A percentile compares a stretch with the other conserved stretches of the same genome.
Conservation (phyloP, 768 basidiomycete genomes). For the Termitomyces sp. region DNA sequence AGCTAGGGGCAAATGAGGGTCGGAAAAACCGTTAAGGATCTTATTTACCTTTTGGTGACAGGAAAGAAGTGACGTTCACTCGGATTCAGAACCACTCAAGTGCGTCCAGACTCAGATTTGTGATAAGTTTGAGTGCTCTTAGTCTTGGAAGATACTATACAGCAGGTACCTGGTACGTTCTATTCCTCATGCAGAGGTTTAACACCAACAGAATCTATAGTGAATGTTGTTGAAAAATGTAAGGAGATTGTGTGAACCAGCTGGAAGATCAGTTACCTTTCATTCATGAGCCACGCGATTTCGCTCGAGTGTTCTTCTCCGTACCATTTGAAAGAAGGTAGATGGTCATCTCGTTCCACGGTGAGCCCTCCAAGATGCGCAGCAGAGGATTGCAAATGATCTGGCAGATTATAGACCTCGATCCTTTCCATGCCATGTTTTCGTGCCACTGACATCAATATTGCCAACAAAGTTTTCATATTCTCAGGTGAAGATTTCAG, state of each 20-base stretch:
- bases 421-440: slow-evolving; percentile 32
- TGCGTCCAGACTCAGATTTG: neutral
- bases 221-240: too few species aligned
- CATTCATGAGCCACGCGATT: slow-evolving; percentile 46
- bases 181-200: neutral
- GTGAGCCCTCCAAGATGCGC: slow-evolving; percentile 28
- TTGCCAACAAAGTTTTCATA: slow-evolving; percentile 33
- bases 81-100: too few species aligned
- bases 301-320: slow-evolving; percentile 29
- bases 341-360: slow-evolving; percentile 32
- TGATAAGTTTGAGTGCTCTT: neutral
- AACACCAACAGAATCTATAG: neutral
- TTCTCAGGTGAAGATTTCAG: slow-evolving; percentile 27
- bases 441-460: slow-evolving; percentile 32
- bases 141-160: neutral
- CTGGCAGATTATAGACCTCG: slow-evolving; percentile 47
- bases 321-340: slow-evolving; percentile 51
- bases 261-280: slow-evolving; percentile 31
- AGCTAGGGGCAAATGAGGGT: neutral
- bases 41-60: too few species aligned
- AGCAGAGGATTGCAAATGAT: slow-evolving; percentile 26
- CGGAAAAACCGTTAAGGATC: neutral
- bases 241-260: neutral
- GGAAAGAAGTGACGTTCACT: too few species aligned
- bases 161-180: neutral